Evolutionary conservation across 2,329 filamentous ascomycete species (phyloP), one percentile per base, ranked within the genome.

Genomic region (Orbilia oligospora): DNA sequence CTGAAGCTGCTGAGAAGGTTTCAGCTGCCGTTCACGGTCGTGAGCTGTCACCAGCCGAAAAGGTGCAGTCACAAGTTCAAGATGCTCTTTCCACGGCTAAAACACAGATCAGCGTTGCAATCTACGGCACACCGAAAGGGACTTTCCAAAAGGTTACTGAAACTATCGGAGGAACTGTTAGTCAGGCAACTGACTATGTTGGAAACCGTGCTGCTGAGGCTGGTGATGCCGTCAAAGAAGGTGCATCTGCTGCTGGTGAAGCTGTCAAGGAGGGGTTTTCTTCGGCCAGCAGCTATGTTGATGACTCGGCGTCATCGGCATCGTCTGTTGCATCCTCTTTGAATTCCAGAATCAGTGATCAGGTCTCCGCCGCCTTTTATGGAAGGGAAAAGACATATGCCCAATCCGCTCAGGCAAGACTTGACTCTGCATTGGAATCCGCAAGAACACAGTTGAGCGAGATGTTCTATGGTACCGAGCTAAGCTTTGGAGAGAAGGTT

Each of bases 1-100:
- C 85, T 12, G 85, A 87, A 22, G 89, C 87, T n/a, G 87, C 91
- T 6, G 87, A 88, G 55, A 89, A 88, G 51, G 89, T 88, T 0
- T 89, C 87, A 55, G 83, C 86, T 10, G 88, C 89, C 55, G 83
- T 90, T 18, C 90, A 91, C 80, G 89, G 89, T 49, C 87, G 87
- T 0, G 83, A 85, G 20, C 89, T 88, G 82, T 87, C 88, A 30
- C 84, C 84, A 1, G 84, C 86, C 30, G 89, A 90, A 81, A 84
- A 88, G 81, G 88, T 87, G 1, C 88, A 87, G 20, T 87, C 87
- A 24, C 87, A 87, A 14, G 87, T 87, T 1, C 86, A 87, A 3
- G 87, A 86, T 65, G 87, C 86, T 3, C 89, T 88, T 81, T 86
- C 85, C 16, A 87, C 87, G 1, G 86, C 85, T 3, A 85, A 85